Evolutionary conservation across 768 basidiomycete genomes (phyloP).

Genomic region (Strobilomyces echinocephalus): DNA sequence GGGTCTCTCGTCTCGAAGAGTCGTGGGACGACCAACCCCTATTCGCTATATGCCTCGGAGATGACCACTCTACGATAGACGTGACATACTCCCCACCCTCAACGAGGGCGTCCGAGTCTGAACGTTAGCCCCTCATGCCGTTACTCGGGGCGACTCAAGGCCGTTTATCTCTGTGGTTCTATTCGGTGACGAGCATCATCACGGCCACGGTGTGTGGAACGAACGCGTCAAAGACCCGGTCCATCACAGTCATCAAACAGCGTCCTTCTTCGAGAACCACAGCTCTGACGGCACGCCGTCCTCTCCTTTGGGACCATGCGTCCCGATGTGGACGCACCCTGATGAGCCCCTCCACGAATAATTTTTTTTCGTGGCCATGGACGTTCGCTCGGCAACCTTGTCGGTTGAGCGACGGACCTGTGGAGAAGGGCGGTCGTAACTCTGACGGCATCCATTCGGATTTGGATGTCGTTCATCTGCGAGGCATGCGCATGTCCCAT

Average conservation of each 20-base stretch:
- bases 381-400: constrained; percentile 45
- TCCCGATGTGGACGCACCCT: constrained; percentile 26
- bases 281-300: constrained; percentile 38
- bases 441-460: background rate
- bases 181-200: constrained; percentile 16
- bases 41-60: constrained; percentile 35
- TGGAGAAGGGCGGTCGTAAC: constrained; percentile 57
- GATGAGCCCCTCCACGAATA: constrained; percentile 18
- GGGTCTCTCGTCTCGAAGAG: constrained; percentile 42
- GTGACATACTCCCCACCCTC: constrained; percentile 14
- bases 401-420: constrained; percentile 39
- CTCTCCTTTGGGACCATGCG: constrained; percentile 47
- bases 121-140: constrained; percentile 34
- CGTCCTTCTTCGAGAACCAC: constrained; percentile 22
- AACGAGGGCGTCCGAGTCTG: constrained; percentile 44
- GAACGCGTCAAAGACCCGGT: constrained; percentile 35
- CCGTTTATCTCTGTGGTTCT: background rate
- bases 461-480: background rate
- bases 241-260: constrained; percentile 33
- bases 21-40: constrained; percentile 45
- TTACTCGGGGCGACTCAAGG: constrained; percentile 37
- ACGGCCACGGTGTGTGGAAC: constrained; percentile 31
- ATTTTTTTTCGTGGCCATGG: constrained; percentile 41
- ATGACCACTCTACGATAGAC: background rate
- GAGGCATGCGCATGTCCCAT: constrained; percentile 20